Conservation (phyloP, 805 yeast species). For the Pichia insulana region DNA sequence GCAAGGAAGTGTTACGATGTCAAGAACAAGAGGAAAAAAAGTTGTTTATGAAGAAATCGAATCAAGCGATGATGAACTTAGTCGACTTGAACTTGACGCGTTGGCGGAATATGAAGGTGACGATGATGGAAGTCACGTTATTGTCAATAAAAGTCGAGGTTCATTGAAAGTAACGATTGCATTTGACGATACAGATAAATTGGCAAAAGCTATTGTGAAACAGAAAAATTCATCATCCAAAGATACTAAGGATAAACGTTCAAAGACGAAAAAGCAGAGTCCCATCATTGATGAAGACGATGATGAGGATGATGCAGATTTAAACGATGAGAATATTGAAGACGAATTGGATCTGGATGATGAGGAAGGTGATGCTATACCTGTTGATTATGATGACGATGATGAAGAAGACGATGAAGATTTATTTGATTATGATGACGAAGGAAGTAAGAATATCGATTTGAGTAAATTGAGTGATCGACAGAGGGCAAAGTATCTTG, state of each 20-base stretch:
- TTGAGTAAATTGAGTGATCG: conserved; percentile 42
- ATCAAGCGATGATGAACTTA: neutral
- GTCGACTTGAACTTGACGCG: neutral
- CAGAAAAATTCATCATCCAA: neutral
- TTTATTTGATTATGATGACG: conserved; percentile 20
- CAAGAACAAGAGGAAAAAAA: neutral
- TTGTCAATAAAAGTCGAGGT: neutral
- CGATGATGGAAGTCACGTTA: neutral
- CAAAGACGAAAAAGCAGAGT: conserved; percentile 3
- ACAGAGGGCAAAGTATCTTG: conserved; percentile 40
- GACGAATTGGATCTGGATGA: conserved; percentile 3
- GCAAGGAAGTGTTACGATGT: too few relatives aligned
- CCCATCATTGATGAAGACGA: conserved; percentile 10
- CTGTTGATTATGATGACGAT: conserved; percentile 7
- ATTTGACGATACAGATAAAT: neutral
- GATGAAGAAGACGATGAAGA: conserved; percentile 7
- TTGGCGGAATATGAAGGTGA: neutral
- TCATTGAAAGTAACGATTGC: neutral
- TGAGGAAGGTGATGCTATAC: conserved; percentile 10
- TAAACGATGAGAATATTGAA: conserved; percentile 7
- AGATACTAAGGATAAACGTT: neutral
- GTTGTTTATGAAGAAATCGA: neutral
- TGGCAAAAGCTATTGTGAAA: neutral
- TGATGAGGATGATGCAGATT: conserved; percentile 9
- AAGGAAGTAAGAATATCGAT: conserved; percentile 12